Evolutionary conservation across 1,284 basidiomycete genomes (phyloP), one percentile per base, ranked within the genome.

Genomic region (Salmacisia buchloeana): DNA sequence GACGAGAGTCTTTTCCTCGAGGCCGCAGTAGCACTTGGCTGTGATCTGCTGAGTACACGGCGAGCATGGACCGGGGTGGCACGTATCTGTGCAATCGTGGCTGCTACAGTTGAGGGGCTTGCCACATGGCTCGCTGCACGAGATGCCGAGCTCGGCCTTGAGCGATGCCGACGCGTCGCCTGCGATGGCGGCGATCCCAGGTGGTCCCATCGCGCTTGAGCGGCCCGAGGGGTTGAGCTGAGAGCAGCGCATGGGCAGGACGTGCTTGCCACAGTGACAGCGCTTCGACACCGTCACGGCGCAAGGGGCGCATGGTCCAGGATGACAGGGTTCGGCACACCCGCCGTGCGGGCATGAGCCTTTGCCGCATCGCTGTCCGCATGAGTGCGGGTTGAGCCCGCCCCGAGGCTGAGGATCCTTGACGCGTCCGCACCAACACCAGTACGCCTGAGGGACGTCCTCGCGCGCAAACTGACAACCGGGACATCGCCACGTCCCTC

Each of bases 221-320:
- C 23, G 59, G 41, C 18, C 13, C 1, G 69, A 35, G 23, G 29
- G 34, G 33, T 33, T 59, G 1, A 73, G 65, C 62, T 79, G 77
- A 1, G 75, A 76, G 65, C 77, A 79, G 25, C 76, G 70, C 61
- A 72, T 66, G 0, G 72, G 60, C 7, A 75, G 63, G 34, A 61
- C 61, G 27, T 75, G 65, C 39, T 66, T 63, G 3, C 77, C 77
- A 62, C 77, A 79, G 64, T 74, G 78, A 63, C 77, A 79, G 15
- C 69, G 64, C 54, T 73, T 70, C 3, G 67, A 64, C n/a, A 79
- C 68, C 10, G 70, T 74, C 13, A 77, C 74, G 0, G 71, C 68
- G 63, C 77, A 79, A 0, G 75, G 74, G 9, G 77, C 76, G 41
- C 77, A 79, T 0, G 77, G 76, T 21, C 75, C 77, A 3, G 77